Evolutionary conservation across 2,329 filamentous ascomycete species (phyloP).

Genomic region (Juglanconis oblonga): DNA sequence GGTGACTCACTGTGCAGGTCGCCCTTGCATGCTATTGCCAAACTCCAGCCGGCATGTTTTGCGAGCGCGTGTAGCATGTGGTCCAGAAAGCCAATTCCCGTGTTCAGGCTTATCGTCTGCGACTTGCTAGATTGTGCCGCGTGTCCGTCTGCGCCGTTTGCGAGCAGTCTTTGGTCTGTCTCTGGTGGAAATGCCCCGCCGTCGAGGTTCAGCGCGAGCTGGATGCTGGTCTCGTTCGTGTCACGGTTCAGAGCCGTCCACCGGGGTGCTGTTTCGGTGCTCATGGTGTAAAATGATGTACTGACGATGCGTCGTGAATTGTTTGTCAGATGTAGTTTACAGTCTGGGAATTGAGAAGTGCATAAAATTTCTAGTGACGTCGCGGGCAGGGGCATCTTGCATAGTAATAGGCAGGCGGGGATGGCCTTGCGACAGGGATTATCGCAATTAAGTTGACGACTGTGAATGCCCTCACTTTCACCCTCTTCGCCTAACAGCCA

Average conservation of each 20-base stretch:
- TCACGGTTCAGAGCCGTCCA: slow-evolving; percentile 79
- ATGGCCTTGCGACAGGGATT: no score
- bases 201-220: slow-evolving; percentile 88
- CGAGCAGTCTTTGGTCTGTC: slow-evolving; percentile 54
- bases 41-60: slow-evolving; percentile 93
- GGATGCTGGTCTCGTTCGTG: slow-evolving; percentile 98
- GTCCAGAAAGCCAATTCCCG: slow-evolving; percentile 95
- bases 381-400: neutral
- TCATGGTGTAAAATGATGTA: slow-evolving; percentile 18
- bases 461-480: no score
- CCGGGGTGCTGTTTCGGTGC: slow-evolving; percentile 43
- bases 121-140: slow-evolving; percentile 80
- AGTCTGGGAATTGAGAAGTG: neutral
- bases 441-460: no score
- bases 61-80: slow-evolving; percentile 98
- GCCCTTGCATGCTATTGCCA: slow-evolving; percentile 78
- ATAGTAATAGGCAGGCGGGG: no score
- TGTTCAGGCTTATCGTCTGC: slow-evolving; percentile 84
- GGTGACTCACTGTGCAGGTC: slow-evolving; percentile 77
- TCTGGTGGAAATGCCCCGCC: slow-evolving; percentile 74
- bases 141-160: slow-evolving; percentile 58
- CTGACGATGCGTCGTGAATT: neutral
- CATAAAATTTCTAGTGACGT: neutral
- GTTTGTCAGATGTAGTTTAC: neutral
- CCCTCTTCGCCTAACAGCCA: no score